Conservation (phyloP, 2,329 filamentous ascomycete species). For the Aspergillus floridensis region DNA sequence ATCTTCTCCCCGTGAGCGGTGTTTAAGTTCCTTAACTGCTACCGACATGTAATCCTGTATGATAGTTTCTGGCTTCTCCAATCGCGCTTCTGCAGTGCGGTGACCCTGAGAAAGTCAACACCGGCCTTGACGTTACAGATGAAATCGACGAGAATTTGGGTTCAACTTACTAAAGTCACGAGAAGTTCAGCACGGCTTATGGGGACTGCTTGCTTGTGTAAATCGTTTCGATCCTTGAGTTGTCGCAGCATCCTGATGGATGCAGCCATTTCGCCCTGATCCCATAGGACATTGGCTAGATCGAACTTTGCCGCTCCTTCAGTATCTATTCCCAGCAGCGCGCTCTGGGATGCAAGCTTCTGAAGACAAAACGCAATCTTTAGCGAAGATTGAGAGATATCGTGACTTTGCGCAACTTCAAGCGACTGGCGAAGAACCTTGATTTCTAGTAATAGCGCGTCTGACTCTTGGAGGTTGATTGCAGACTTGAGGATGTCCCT, state of each 20-base stretch:
- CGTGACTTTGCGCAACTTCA: conserved; percentile 72
- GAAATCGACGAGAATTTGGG: background rate
- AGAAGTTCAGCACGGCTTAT: conserved; percentile 76
- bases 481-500: conserved; percentile 62
- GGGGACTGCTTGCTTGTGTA: conserved; percentile 67
- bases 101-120: conserved; percentile 57
- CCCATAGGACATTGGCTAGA: conserved; percentile 87
- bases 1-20: conserved; percentile 64
- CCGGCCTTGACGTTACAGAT: background rate
- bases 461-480: conserved; percentile 59
- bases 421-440: conserved; percentile 74
- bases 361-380: conserved; percentile 82
- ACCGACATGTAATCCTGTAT: conserved; percentile 81
- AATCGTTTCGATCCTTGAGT: conserved; percentile 60
- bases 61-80: conserved; percentile 89
- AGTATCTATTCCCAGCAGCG: conserved; percentile 69
- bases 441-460: conserved; percentile 70
- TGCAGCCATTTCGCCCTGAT: conserved; percentile 82
- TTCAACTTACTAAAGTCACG: conserved; percentile 65
- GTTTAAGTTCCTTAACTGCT: conserved; percentile 76
- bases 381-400: conserved; percentile 79
- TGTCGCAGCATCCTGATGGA: conserved; percentile 86
- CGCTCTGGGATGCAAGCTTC: conserved; percentile 69
- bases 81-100: conserved; percentile 80
- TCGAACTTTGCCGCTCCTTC: conserved; percentile 77